These are phyloP conservation scores for Termitomyces sp. DNA, from an alignment of 768 basidiomycete species.

Conservation along the genomic window DNA sequence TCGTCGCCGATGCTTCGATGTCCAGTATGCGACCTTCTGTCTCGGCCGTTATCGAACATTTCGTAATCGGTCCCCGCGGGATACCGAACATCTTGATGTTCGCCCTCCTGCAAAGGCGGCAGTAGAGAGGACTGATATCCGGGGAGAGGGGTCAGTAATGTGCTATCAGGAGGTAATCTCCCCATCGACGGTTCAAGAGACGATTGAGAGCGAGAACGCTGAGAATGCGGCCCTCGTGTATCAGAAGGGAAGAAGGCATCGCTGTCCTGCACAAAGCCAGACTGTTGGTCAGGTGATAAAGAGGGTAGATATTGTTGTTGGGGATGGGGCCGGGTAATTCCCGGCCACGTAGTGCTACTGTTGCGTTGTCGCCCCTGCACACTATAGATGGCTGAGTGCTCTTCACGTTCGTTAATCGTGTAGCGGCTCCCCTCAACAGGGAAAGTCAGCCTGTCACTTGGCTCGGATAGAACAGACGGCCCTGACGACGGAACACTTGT, in stretches of 20 bases:
- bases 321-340: slow-evolving; percentile 17
- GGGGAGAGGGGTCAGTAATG: slow-evolving; percentile 65
- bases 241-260: slow-evolving; percentile 25
- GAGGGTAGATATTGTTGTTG: slow-evolving; percentile 23
- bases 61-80: slow-evolving; percentile 26
- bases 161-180: slow-evolving; percentile 60
- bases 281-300: slow-evolving; percentile 19
- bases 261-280: slow-evolving; percentile 15
- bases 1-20: slow-evolving; percentile 31
- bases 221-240: slow-evolving; percentile 10
- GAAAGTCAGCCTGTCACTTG: slow-evolving; percentile 24
- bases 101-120: slow-evolving; percentile 23
- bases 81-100: slow-evolving; percentile 17
- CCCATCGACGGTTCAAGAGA: slow-evolving; percentile 19
- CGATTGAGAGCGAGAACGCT: slow-evolving; percentile 18
- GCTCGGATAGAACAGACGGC: slow-evolving; percentile 19
- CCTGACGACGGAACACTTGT: slow-evolving; percentile 25
- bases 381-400: slow-evolving; percentile 18
- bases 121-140: slow-evolving; percentile 47
- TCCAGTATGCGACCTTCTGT: slow-evolving; percentile 35
- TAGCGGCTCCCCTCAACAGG: slow-evolving; percentile 28
- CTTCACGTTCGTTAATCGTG: slow-evolving; percentile 26
- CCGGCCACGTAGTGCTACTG: slow-evolving; percentile 30
- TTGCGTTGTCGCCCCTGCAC: slow-evolving; percentile 24
- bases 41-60: slow-evolving; percentile 34